phyloP scores from a whole-genome alignment of 2,329 filamentous ascomycete genomes.

The Pseudogymnoascus pannorum region DNA sequence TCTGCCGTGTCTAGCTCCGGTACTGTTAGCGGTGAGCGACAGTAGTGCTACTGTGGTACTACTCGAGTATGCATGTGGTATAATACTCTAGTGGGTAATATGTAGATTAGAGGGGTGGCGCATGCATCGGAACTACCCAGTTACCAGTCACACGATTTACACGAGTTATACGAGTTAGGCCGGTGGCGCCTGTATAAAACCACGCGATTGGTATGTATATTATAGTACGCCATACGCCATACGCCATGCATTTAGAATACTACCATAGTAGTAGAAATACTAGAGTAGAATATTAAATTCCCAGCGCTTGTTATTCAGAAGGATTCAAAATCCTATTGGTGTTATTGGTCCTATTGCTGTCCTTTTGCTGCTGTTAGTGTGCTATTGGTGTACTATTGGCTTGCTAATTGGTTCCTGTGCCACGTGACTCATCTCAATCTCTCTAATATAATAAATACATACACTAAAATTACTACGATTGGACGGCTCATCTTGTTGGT shows the following conservation, averaged over 20 bases:
- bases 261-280: too few species aligned
- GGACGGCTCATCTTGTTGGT: not conserved
- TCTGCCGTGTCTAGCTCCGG: conserved; percentile 4
- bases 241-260: too few species aligned
- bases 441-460: not conserved
- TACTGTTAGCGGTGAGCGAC: conserved; percentile 6
- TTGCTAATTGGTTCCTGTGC: not conserved
- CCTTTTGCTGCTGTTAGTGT: too few species aligned
- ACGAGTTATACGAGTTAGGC: not conserved
- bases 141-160: not conserved
- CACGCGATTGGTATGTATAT: not conserved
- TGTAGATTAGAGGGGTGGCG: not conserved
- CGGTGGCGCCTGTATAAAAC: not conserved
- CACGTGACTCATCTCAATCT: conserved; percentile 1
- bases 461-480: not conserved
- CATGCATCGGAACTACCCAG: not conserved
- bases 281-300: too few species aligned
- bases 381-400: too few species aligned
- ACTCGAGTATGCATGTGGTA: too few species aligned
- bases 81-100: too few species aligned
- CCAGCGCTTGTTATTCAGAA: not conserved
- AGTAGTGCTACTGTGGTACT: not conserved
- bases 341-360: too few species aligned
- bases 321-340: too few species aligned
- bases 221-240: too few species aligned